Base-by-base conservation (phyloP, 345 rosid genomes). In the Salix koriyanagi region DNA sequence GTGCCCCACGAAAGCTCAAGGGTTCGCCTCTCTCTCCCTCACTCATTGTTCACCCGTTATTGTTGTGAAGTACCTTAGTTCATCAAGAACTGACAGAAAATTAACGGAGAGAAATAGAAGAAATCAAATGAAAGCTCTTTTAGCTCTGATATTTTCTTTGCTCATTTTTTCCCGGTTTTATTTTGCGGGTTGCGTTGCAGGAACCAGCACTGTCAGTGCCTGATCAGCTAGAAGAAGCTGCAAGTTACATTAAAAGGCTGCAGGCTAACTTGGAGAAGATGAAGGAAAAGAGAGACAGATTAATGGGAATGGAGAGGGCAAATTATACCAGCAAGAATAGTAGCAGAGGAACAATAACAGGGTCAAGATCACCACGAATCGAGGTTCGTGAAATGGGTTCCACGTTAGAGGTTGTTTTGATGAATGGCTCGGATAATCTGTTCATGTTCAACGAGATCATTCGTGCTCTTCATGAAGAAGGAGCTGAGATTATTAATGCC, bases 151-250 rank as follows among this genome's bases (percentile, higher is more conserved):
- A 58, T 69, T 23, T 26, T 32, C 46, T 16, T 13, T 54, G 11
- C 34, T 32, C 28, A 36, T 68, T 58, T 14, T 14, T 16, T 2
- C 5, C 34, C 5, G 34, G 34, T 30, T 6, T 23, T 21, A 8
- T 26, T 26, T 14, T 21, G 64, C 14, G 39, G 77, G 72, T 28
- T 11, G 44, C 44, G 52, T 56, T 76, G 77, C 76, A 89, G 92
- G 87, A 87, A 26, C 4, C 82, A 4, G 28, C 9, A 1, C 5
- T 72, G 58, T 79, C 93, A 4, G 7, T 91, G 75, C 85, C 93
- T 7, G 93, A 91, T 76, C 92, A 85, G 61, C 78, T 91, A 15
- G 88, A 79, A 1, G 86, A 84, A 58, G 93, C 96, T 0, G 77
- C 85, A 41, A 89, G 78, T 4, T 90, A 88, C 85, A 88, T 91